Conservation (phyloP, 2,329 filamentous ascomycete species). For the Fusarium tuaranense region DNA sequence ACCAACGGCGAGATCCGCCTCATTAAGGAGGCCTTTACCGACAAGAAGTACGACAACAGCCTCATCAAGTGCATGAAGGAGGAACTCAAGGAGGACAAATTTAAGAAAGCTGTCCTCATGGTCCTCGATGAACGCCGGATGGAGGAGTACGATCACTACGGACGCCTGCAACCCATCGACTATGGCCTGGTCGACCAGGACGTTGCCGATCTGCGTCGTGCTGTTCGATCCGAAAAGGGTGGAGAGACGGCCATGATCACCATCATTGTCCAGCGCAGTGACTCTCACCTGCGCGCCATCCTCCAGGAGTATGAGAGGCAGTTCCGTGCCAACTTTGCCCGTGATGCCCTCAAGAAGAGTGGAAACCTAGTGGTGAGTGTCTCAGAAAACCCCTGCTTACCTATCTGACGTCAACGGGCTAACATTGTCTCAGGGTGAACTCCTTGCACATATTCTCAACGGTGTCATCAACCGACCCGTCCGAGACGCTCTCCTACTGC, state of each 20-base stretch:
- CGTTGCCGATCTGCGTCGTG: conserved; percentile 75
- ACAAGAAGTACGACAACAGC: conserved; percentile 90
- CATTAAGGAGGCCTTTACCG: conserved; percentile 90
- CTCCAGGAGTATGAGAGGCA: conserved; percentile 79
- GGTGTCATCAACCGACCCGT: conserved; percentile 96
- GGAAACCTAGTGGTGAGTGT: conserved; percentile 88
- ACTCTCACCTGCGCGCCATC: conserved; percentile 84
- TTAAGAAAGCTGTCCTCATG: conserved; percentile 86
- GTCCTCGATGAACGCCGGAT: conserved; percentile 86
- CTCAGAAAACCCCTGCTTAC: background rate
- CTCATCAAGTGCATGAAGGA: conserved; percentile 88
- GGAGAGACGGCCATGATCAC: conserved; percentile 90
- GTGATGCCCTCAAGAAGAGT: conserved; percentile 88
- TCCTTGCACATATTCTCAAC: conserved; percentile 94
- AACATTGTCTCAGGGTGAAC: conserved; percentile 77
- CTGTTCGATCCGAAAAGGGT: conserved; percentile 79
- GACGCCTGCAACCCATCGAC: conserved; percentile 69
- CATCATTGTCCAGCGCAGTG: conserved; percentile 84
- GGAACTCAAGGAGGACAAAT: conserved; percentile 96
- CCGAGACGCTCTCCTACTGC: conserved; percentile 88
- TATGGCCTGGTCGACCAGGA: conserved; percentile 74
- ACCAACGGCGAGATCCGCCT: conserved; percentile 86
- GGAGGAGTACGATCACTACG: conserved; percentile 79
- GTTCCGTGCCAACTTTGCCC: conserved; percentile 84
- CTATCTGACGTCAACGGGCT: background rate